Conservation (phyloP, 352 stramenopile species). For the Aphanomyces stellatus region DNA sequence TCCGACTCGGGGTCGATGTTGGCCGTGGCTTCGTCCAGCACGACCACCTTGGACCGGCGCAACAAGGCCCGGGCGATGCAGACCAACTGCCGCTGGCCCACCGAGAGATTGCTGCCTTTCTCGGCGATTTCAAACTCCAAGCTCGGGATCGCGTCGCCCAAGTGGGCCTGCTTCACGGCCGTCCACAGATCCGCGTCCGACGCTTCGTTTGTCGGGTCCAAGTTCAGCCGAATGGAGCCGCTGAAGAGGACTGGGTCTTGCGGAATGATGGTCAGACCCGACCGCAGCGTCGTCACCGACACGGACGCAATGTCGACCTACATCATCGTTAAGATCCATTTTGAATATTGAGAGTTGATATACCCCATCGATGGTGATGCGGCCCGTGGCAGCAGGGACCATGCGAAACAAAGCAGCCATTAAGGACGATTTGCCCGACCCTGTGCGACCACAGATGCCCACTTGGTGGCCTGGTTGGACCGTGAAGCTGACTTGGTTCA, state of each 20-base stretch:
- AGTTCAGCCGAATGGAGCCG: constrained; percentile 85
- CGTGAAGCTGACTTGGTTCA: constrained; percentile 41
- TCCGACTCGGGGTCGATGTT: constrained; percentile 87
- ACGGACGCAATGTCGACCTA: constrained; percentile 55
- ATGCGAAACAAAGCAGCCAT: constrained; percentile 49
- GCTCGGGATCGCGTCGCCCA: constrained; percentile 30
- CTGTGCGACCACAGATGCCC: constrained; percentile 48
- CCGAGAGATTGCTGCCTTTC: constrained; percentile 90
- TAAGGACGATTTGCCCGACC: constrained; percentile 44
- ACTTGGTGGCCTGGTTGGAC: constrained; percentile 41
- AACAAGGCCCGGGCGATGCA: constrained; percentile 93
- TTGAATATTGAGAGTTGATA: not conserved
- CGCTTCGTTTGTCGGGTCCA: constrained; percentile 85
- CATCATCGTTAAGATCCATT: not conserved
- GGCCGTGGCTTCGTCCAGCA: constrained; percentile 94
- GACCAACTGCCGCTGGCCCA: constrained; percentile 91
- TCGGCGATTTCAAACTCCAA: constrained; percentile 85
- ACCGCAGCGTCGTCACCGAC: constrained; percentile 33
- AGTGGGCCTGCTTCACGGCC: constrained; percentile 30
- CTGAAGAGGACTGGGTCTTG: constrained; percentile 88
- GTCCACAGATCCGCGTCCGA: constrained; percentile 43
- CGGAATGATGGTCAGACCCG: constrained; percentile 63
- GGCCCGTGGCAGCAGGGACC: constrained; percentile 22
- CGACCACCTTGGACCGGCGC: constrained; percentile 76
- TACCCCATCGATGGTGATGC: constrained; percentile 11